These are phyloP conservation scores for Mrakia gelida DNA, from an alignment of 768 basidiomycete genomes.

Conservation along the genomic window DNA sequence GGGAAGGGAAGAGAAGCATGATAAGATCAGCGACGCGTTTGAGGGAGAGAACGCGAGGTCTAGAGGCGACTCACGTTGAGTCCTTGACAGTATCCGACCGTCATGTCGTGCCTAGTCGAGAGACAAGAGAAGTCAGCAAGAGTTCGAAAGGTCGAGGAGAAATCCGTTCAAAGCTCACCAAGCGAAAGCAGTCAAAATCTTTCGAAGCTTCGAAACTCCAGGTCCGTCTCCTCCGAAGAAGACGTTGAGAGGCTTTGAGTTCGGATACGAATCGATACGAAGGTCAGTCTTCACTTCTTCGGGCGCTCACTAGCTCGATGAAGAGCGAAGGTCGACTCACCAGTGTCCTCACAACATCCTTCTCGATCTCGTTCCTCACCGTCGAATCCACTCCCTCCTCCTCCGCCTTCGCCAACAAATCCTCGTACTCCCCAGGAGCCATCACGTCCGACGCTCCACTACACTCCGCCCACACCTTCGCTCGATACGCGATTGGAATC, in stretches of 20 bases:
- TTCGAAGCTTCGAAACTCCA: slow-evolving; percentile 83
- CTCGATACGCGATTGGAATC: slow-evolving; percentile 69
- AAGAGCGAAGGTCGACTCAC: background rate
- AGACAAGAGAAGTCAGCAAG: background rate
- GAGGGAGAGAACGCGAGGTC: background rate
- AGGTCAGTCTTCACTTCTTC: background rate
- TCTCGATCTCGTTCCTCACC: slow-evolving; percentile 75
- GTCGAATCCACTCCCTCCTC: slow-evolving; percentile 41
- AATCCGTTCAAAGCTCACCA: slow-evolving; percentile 54
- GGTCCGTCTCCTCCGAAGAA: slow-evolving; percentile 97
- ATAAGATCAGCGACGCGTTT: background rate
- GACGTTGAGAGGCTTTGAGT: slow-evolving; percentile 74
- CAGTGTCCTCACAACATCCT: slow-evolving; percentile 57
- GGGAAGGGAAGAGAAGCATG: slow-evolving; percentile 56
- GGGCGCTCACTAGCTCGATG: background rate
- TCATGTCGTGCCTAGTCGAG: slow-evolving; percentile 69
- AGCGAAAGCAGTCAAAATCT: slow-evolving; percentile 87
- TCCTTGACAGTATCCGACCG: slow-evolving; percentile 83
- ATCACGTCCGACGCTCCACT: slow-evolving; percentile 86
- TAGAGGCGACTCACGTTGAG: slow-evolving; percentile 36
- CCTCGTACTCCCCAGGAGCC: slow-evolving; percentile 84
- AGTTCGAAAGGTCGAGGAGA: background rate
- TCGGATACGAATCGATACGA: background rate
- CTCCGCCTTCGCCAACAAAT: slow-evolving; percentile 57
- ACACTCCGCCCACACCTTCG: slow-evolving; percentile 88